Conservation (phyloP, 2,329 filamentous ascomycete genomes). For the Xylariaceae sp. region DNA sequence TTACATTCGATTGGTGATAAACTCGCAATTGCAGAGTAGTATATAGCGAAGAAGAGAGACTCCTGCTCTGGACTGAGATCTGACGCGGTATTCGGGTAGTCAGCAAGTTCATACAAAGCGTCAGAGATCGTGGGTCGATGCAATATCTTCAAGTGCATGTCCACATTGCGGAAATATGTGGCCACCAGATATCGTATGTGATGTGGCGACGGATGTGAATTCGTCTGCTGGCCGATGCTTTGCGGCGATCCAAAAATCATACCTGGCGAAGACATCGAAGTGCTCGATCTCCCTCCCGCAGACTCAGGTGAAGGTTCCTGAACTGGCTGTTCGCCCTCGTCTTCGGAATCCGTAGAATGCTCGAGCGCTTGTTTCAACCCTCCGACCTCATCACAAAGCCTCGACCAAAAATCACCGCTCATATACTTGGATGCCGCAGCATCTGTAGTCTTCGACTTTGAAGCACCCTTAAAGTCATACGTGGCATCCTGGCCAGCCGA, state of each 20-base stretch:
- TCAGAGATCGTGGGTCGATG: slow-evolving; percentile 40
- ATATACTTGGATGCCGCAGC: slow-evolving; percentile 37
- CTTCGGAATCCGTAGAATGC: slow-evolving; percentile 40
- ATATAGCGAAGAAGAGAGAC: slow-evolving; percentile 43
- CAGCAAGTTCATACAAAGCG: slow-evolving; percentile 35
- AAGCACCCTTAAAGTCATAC: not conserved
- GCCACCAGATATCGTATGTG: slow-evolving; percentile 37
- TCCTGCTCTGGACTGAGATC: slow-evolving; percentile 28
- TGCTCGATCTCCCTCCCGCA: slow-evolving; percentile 4
- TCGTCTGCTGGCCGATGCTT: slow-evolving; percentile 7
- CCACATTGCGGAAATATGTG: slow-evolving; percentile 40
- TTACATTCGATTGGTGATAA: slow-evolving; percentile 32
- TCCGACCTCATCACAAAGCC: slow-evolving; percentile 43
- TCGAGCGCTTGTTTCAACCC: slow-evolving; percentile 44
- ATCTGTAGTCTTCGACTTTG: slow-evolving; percentile 15
- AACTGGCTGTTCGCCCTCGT: slow-evolving; percentile 33
- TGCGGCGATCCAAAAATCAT: slow-evolving; percentile 29
- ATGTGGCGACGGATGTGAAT: slow-evolving; percentile 36
- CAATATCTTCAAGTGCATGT: slow-evolving; percentile 44
- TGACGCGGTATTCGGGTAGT: slow-evolving; percentile 23
- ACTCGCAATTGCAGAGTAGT: slow-evolving; percentile 40
- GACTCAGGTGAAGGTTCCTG: slow-evolving; percentile 24
- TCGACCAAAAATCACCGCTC: slow-evolving; percentile 44
- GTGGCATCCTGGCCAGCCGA: not conserved
- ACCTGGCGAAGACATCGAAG: slow-evolving; percentile 12